A percentile compares a stretch with the other conserved stretches of the same genome.
phyloP scores from a whole-genome alignment of 2,329 filamentous ascomycete species.

The Helotiales sp. region DNA sequence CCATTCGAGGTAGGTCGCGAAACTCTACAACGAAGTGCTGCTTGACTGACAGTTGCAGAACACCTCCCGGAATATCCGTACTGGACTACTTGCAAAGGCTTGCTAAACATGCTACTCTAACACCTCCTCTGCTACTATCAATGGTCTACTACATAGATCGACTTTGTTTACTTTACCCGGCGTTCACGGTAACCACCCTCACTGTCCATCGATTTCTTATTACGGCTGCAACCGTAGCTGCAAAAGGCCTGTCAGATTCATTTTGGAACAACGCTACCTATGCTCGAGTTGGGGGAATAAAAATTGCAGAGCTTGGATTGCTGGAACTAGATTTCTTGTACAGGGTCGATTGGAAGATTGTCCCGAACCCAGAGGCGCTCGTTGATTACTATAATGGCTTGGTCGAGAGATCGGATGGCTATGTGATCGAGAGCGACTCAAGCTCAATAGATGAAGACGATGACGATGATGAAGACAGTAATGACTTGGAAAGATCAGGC shows the following conservation, averaged over 20 bases:
- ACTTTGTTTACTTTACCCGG: constrained; percentile 86
- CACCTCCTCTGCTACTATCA: constrained; percentile 90
- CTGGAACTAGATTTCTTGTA: constrained; percentile 93
- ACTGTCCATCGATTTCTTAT: constrained; percentile 98
- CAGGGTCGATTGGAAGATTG: constrained; percentile 93
- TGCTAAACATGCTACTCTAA: constrained; percentile 91
- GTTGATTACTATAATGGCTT: constrained; percentile 92
- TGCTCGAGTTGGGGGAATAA: constrained; percentile 90
- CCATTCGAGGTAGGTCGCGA: constrained; percentile 81
- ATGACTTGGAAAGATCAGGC: constrained; percentile 38
- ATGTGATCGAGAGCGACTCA: constrained; percentile 52
- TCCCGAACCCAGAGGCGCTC: constrained; percentile 90
- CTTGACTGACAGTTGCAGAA: constrained; percentile 23
- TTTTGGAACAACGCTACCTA: constrained; percentile 99
- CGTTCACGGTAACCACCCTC: constrained; percentile 94
- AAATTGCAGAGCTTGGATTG: constrained; percentile 84
- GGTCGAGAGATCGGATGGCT: constrained; percentile 68
- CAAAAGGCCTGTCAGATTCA: constrained; percentile 92
- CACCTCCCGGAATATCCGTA: constrained; percentile 90
- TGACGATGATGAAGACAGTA: constrained; percentile 43
- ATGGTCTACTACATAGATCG: constrained; percentile 99
- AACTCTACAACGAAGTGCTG: not conserved
- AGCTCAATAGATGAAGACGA: constrained; percentile 40
- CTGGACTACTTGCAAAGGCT: constrained; percentile 91
- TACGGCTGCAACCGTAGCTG: constrained; percentile 91